Base-by-base conservation (phyloP, 352 stramenopile genomes). In the Phytophthora colocasiae region DNA sequence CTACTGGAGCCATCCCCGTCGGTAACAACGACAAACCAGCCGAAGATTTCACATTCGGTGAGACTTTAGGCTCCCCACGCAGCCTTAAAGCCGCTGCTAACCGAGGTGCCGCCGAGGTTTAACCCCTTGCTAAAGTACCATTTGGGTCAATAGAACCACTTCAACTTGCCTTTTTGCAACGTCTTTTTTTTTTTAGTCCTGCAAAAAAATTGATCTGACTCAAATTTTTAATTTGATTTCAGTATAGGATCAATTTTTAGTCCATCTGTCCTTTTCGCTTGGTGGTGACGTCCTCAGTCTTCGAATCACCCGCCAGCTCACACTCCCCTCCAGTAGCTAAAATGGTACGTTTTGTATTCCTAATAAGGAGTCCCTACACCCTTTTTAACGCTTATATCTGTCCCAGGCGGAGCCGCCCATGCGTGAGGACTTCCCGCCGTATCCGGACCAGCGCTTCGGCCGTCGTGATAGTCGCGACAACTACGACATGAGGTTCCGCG, bases 11-110 rank as follows among this genome's bases (percentile, higher is more conserved):
- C 26, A 77, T 90, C 43, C 57, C 50, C 2, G 44, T 79, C 5
- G 58, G 50, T 26, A 50, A 14, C 4, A 29, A 31, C 4, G 39
- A 70, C 4, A 22, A 26, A 8, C 43, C 73, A 0, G 61, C 71
- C 15, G 78, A 87, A 29, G 78, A 88, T 64, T 85, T 87, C 27
- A 77, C 71, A 1, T 89, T 85, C 17, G 69, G 58, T 9, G 80
- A 91, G 62, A 68, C 45, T 7, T 47, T 51, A 2, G 65, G 68
- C 49, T 76, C 78, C 0, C 72, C 77, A 14, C 74, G 77, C n/a
- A 73, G 66, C 17, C 54, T 55, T 38, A 89, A 90, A 61, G 44
- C 63, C 11, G 39, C 73, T 22, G 57, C 71, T 19, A 73, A 73
- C 41, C 61, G 22, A 47, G 65, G 34, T 12, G 55, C 56, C 32